Evolutionary conservation across 208 protist genomes (phyloP), one percentile per base, ranked within the genome.

Genomic region (Acanthamoeba healyi): DNA sequence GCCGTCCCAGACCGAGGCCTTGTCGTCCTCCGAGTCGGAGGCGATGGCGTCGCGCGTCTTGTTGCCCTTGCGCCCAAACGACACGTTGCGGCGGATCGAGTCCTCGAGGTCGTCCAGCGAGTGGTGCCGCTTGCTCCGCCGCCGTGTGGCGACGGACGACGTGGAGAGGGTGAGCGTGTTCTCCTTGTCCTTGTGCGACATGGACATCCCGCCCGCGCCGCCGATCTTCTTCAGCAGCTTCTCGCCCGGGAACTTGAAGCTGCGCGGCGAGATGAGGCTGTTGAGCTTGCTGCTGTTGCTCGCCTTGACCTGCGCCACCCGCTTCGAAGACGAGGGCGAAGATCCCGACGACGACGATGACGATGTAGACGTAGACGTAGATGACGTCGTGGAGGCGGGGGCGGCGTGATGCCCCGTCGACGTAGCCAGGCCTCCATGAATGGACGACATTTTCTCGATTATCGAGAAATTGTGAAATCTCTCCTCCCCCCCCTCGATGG

Each of bases 251-350:
- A 86, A 86, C 9, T 86, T 86, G 77, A 86, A 86, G 77, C 70
- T 79, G 70, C 77, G 77, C 22, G 77, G 77, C 42, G 77, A 86
- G 77, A 86, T 86, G 42, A 86, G 77, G 58, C n/a, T n/a, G n/a
- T 86, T 86, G 32, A 86, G 77, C 42, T 86, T 86, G 77, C 77
- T 86, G 77, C 58, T 86, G 15, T n/a, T n/a, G n/a, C n/a, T n/a
- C n/a, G 77, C 19, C n/a, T 86, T 86, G 15, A 86, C 77, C 77
- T 86, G 77, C 42, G 26, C 42, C 77, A 86, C 38, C 44, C 77
- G 77, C 44, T 86, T 86, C 19, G 67, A 77, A 10, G 32, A 42
- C 6, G 6, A 19, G 24, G 32, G 7, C 22, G 65, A 72, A 24
- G 32, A 24, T 38, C 14, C 24, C 29, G 67, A 44, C 9, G 38